Conservation (phyloP, 23 red algal genomes). For the Gracilaria vermiculophylla region DNA sequence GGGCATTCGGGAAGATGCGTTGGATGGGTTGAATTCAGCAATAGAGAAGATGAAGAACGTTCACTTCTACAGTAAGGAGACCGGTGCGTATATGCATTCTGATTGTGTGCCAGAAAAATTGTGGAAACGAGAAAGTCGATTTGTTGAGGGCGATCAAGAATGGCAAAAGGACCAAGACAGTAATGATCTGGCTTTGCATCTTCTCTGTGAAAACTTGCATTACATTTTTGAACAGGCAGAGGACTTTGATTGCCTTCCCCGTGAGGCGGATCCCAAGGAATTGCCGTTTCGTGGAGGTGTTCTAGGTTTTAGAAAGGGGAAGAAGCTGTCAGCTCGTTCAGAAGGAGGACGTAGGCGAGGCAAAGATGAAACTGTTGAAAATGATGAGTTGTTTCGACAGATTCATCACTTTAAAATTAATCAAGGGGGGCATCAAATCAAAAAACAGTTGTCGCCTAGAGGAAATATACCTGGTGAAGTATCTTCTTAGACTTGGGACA, state of each 20-base stretch:
- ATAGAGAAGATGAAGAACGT: neutral
- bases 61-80: slow-evolving; percentile 7
- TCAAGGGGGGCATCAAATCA: too few relatives aligned
- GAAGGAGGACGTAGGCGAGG: neutral
- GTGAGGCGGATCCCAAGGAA: neutral
- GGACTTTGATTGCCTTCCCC: neutral
- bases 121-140: slow-evolving; percentile 4
- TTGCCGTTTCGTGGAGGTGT: neutral
- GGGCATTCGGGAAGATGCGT: neutral
- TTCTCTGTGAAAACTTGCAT: slow-evolving; percentile 38
- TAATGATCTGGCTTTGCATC: slow-evolving; percentile 3
- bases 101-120: neutral
- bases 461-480: too few relatives aligned
- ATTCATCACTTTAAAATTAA: neutral
- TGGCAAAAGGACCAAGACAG: slow-evolving; percentile 5
- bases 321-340: neutral
- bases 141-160: slow-evolving; percentile 22
- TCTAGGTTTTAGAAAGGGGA: neutral
- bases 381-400: slow-evolving; percentile 26
- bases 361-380: slow-evolving; percentile 21
- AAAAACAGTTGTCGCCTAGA: too few relatives aligned
- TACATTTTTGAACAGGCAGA: slow-evolving; percentile 17
- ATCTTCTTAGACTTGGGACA: too few relatives aligned
- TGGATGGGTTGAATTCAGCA: slow-evolving; percentile 25
- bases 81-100: neutral